Base-by-base conservation (phyloP, 2,329 filamentous ascomycete species). In the Fusarium brachygibbosum region DNA sequence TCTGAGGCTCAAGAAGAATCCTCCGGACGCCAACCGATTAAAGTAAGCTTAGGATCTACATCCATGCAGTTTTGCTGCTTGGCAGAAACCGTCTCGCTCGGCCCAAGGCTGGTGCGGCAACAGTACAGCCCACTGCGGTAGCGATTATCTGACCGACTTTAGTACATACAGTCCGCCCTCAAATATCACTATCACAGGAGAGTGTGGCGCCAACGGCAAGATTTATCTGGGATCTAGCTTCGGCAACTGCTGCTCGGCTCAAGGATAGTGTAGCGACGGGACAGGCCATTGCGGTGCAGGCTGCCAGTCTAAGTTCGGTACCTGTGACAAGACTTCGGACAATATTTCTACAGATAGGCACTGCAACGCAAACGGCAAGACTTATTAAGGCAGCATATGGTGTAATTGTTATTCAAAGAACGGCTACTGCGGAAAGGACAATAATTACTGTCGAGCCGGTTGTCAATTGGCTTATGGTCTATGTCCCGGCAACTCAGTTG, bases 161-260 rank as follows among this genome's bases (percentile, higher is more conserved):
- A 49, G 56, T 6, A 63, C 19, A 1, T 63, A 49, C 6, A 49
- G 60, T 2, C 48, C 56, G 13, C 49, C 49, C 2, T 49, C 35
- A 19, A 61, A 63, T 11, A 45, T 63, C 37, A 61, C 34, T 2
- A 7, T 38, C 9, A 32, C 55, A 14, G 56, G 60, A 0, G 19
- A 63, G n/a, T 63, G 56, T 4, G 56, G 60, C 1, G 17, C 31
- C 1, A 63, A 63, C 1, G 48, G 42, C 11, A 63, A 63, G n/a
- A 41, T 61, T 5, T 63, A 49, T 1, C 23, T 29, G 0, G 37
- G 13, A 5, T 63, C 60, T 29, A 49, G 56, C 4, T 63, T 16
- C 1, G 56, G 56, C 0, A 16, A 63, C 10, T 63, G 56, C 4
- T 63, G 56, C 3, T 63, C 56, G 5, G 3, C 13, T 4, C 13